Evolutionary conservation across 2,329 filamentous ascomycete species (phyloP).

Genomic region (Furcasterigmium sp.): DNA sequence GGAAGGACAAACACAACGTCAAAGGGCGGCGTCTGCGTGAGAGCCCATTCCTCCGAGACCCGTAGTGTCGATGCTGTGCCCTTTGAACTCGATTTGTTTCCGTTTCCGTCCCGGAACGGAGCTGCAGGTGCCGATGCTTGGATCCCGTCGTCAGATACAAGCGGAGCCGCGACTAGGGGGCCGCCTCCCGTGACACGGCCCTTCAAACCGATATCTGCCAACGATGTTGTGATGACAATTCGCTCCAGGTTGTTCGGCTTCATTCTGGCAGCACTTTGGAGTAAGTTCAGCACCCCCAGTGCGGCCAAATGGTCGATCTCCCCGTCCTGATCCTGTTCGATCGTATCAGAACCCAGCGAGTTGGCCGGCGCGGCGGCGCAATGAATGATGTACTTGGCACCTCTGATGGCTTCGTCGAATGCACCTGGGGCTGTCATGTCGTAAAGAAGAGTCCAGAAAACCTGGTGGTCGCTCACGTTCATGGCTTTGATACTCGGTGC

Average conservation of each 20-base stretch:
- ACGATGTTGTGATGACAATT: slow-evolving; percentile 36
- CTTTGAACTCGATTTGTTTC: not conserved
- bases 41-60: slow-evolving; percentile 17
- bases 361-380: slow-evolving; percentile 17
- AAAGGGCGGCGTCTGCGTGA: slow-evolving; percentile 23
- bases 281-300: not conserved
- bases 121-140: not conserved
- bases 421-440: slow-evolving; percentile 24
- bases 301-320: not conserved
- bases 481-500: slow-evolving; percentile 9
- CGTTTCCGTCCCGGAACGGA: not conserved
- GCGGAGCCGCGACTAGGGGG: not conserved
- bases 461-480: slow-evolving; percentile 4
- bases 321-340: not conserved
- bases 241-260: slow-evolving; percentile 23
- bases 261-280: not conserved
- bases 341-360: not conserved
- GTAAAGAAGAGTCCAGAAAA: not conserved
- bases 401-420: slow-evolving; percentile 33
- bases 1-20: not conserved
- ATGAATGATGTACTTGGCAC: slow-evolving; percentile 29
- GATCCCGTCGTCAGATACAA: not conserved
- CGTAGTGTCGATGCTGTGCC: not conserved
- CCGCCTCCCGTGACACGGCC: slow-evolving; percentile 1
- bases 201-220: slow-evolving; percentile 13